Base-by-base conservation (phyloP, 345 rosid genomes). In the Conringia planisiliqua region DNA sequence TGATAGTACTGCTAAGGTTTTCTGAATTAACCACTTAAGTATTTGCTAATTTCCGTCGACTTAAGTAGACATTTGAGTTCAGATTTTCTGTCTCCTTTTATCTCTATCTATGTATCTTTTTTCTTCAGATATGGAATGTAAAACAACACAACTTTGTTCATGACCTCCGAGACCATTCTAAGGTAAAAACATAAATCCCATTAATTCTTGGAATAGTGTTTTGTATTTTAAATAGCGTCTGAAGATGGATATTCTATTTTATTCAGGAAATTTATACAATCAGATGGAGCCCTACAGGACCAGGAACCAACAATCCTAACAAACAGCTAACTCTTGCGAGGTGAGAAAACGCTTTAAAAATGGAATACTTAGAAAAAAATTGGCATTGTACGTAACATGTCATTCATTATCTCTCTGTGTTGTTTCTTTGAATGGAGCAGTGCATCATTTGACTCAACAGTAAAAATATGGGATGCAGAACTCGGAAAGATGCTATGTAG, bases 381-480 rank as follows among this genome's bases (percentile, higher is more conserved):
- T 39, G 30, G 4, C 6, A 26, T 26, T 44, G 52, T 30, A 62
- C 29, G 32, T 32, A 20, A 6, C 52, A 4, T 33, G 26, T 43
- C 20, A 11, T 1, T 70, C 17, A 44, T 36, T 18, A 29, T 57
- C 3, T 43, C 32, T 16, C 3, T 50, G 10, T 40, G 43, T 65
- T 66, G 47, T 39, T 47, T 47, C 46, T 66, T 43, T 43, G 43
- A 54, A 70, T 76, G 52, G 56, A 10, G 52, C 85, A 96, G 98
- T 86, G 99, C 99, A 68, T 96, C 99, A 67, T 96, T 96, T 71
- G 99, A 96, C 84, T 92, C 97, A 18, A 83, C 99, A 0, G 98
- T 96, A 64, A 96, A 96, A 84, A 83, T 92, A 76, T 96, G 98
- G 99, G 99, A 96, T 78, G 96, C 90, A 68, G 97, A 96, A 59